Percentiles rank a stretch among this genome's conserved stretches.
phyloP scores from a whole-genome alignment of 2,329 filamentous ascomycete genomes.

The Alternaria ventricosa region DNA sequence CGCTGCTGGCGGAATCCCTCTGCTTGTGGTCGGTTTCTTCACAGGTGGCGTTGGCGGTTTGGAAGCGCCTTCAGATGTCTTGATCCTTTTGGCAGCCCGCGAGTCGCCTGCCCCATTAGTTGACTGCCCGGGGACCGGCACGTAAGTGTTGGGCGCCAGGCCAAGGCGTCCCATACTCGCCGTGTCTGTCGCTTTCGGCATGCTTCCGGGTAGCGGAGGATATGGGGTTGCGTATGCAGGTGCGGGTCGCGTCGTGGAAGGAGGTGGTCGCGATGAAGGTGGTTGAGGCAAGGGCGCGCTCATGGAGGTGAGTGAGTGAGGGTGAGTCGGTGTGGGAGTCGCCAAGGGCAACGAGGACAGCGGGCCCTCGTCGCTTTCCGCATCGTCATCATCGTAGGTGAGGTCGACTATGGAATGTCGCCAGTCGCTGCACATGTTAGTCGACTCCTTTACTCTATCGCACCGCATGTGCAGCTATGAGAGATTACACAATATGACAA shows the following conservation, averaged over 20 bases:
- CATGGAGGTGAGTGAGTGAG: neutral
- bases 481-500: neutral
- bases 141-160: neutral
- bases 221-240: neutral
- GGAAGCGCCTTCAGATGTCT: slow-evolving; percentile 7
- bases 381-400: slow-evolving; percentile 28
- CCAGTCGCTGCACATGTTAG: slow-evolving; percentile 29
- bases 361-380: neutral
- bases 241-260: neutral
- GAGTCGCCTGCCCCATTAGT: neutral
- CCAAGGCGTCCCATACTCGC: neutral
- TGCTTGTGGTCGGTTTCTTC: neutral
- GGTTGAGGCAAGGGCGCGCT: slow-evolving; percentile 6
- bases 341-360: neutral
- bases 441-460: neutral
- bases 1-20: neutral
- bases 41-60: neutral
- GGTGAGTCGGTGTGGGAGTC: neutral
- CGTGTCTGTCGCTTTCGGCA: neutral
- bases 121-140: neutral
- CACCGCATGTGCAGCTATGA: neutral
- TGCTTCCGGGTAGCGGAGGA: neutral
- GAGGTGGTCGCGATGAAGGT: neutral
- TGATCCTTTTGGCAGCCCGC: slow-evolving; percentile 33
- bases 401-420: slow-evolving; percentile 28